These are phyloP conservation scores for Didymella keratinophila DNA, from an alignment of 2,329 filamentous ascomycete genomes.

Conservation along the genomic window DNA sequence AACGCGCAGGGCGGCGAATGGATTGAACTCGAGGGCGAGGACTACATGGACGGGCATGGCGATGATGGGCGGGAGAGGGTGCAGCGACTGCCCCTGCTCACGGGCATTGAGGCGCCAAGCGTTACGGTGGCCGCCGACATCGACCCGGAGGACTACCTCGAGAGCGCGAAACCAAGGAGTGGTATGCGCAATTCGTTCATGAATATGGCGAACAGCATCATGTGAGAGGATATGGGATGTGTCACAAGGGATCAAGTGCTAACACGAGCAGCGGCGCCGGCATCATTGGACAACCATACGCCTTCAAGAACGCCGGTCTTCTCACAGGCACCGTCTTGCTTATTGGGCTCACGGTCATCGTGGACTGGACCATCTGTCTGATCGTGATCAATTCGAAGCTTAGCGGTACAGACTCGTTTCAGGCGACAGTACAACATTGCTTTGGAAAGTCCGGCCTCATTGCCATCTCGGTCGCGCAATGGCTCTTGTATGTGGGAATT, in stretches of 20 bases:
- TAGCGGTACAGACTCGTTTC: constrained; percentile 91
- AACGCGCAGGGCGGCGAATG: constrained; percentile 45
- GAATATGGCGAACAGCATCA: constrained; percentile 99
- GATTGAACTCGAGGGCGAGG: constrained; percentile 66
- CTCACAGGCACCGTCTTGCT: constrained; percentile 80
- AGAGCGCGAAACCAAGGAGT: constrained; percentile 78
- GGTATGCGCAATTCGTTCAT: constrained; percentile 90
- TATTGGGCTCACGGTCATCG: constrained; percentile 77
- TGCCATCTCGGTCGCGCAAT: constrained; percentile 91
- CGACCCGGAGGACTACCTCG: constrained; percentile 66
- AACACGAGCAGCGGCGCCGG: constrained; percentile 62
- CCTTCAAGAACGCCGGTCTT: constrained; percentile 91
- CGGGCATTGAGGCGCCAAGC: constrained; percentile 82
- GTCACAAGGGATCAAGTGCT: constrained; percentile 13
- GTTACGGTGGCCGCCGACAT: constrained; percentile 71
- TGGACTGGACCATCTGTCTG: constrained; percentile 97
- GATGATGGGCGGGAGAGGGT: constrained; percentile 51
- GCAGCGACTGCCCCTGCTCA: constrained; percentile 62
- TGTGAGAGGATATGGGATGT: constrained; percentile 54
- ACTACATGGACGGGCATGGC: constrained; percentile 61
- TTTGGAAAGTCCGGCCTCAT: constrained; percentile 88
- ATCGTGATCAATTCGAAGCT: constrained; percentile 98
- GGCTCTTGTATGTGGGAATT: constrained; percentile 74
- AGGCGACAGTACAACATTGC: constrained; percentile 94
- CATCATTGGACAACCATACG: constrained; percentile 86